These are phyloP conservation scores for Ogataea ramenticola DNA, from an alignment of 805 yeast species.

Conservation along the genomic window DNA sequence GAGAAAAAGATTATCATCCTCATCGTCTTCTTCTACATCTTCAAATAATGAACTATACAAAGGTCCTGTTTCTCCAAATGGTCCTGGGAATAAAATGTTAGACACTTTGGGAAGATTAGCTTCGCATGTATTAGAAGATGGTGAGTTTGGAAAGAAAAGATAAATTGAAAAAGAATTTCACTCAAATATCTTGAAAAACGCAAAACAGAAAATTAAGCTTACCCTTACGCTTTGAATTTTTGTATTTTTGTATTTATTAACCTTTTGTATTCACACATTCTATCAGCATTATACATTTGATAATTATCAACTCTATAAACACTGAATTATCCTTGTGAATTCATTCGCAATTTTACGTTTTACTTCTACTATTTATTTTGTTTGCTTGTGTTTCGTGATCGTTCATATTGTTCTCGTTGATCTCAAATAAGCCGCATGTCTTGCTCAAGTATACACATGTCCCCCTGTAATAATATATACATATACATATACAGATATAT, in stretches of 20 bases:
- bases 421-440: too few species aligned
- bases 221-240: too few species aligned
- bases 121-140: slow-evolving; percentile 27
- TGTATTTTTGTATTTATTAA: background rate
- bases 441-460: too few species aligned
- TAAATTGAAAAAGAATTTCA: background rate
- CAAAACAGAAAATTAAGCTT: too few species aligned
- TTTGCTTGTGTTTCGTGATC: background rate
- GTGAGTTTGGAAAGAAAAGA: slow-evolving; percentile 7
- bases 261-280: too few species aligned
- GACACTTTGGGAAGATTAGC: slow-evolving; percentile 29
- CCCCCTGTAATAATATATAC: too few species aligned
- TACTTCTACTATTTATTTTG: background rate
- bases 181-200: too few species aligned
- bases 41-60: background rate
- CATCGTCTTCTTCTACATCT: background rate
- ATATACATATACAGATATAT: too few species aligned
- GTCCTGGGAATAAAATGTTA: slow-evolving; percentile 15
- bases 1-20: background rate
- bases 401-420: background rate
- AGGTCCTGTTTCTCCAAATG: background rate
- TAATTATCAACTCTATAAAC: too few species aligned
- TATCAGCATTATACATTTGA: too few species aligned
- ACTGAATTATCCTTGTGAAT: too few species aligned
- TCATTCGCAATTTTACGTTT: background rate